Evolutionary conservation across 768 basidiomycete species (phyloP).

Genomic region (Lactifluus volemus): DNA sequence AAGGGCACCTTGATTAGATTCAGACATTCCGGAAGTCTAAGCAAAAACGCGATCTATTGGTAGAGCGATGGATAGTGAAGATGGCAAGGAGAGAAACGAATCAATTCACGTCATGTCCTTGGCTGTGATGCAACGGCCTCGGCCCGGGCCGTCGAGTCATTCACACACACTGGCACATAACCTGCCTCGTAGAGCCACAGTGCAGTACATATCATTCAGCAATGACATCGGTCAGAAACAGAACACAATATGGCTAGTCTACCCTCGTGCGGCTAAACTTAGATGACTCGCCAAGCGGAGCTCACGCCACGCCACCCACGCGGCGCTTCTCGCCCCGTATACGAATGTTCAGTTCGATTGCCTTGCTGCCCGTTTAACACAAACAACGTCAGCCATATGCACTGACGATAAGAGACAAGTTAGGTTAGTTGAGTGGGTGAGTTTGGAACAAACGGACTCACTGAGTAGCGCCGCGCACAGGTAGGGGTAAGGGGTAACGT

Average conservation of each 20-base stretch:
- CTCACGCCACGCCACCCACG: background rate
- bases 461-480: background rate
- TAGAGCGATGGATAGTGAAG: background rate
- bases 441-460: background rate
- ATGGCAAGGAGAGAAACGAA: background rate
- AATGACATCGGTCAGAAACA: background rate
- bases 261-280: background rate
- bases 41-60: background rate
- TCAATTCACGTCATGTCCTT: too few species aligned
- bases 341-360: background rate
- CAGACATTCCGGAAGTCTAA: slow-evolving; percentile 28
- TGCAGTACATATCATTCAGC: background rate
- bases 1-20: slow-evolving; percentile 32
- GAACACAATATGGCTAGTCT: background rate
- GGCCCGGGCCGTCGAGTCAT: background rate
- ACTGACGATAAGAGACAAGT: background rate
- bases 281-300: background rate
- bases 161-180: too few species aligned
- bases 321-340: background rate
- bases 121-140: background rate
- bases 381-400: background rate
- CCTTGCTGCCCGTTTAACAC: background rate
- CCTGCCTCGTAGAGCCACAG: background rate
- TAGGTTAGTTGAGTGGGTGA: background rate
- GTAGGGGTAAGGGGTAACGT: background rate